Conservation (phyloP, 2,329 filamentous ascomycete genomes). For the Juglanconis sp. region DNA sequence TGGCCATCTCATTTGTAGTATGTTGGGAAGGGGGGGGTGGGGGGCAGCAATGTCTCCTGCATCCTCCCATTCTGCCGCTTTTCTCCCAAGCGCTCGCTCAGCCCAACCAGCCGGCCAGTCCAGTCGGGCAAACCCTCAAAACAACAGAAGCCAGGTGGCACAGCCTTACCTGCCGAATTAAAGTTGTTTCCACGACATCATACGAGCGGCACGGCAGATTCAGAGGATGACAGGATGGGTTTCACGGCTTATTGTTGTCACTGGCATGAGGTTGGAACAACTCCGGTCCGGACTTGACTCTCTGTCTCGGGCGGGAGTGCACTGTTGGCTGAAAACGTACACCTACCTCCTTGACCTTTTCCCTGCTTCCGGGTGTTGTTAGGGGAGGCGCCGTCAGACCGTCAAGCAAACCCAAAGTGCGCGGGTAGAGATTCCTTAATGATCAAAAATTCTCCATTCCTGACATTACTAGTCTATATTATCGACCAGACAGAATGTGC, state of each 20-base stretch:
- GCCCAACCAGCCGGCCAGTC: not conserved
- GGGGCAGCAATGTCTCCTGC: no score
- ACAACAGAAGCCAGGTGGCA: not conserved
- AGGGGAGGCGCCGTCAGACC: not conserved
- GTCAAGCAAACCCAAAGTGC: not conserved
- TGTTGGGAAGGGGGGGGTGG: no score
- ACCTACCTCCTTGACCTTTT: no score
- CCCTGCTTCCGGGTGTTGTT: no score
- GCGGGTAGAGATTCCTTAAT: not conserved
- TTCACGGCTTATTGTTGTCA: no score
- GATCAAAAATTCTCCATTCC: conserved; percentile 4
- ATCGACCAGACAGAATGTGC: conserved; percentile 5
- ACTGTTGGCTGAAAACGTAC: no score
- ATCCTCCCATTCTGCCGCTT: not conserved
- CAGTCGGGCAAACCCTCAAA: not conserved
- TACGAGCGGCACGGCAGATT: not conserved
- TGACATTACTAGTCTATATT: conserved; percentile 15
- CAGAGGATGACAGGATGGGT: no score
- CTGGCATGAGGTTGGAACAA: no score
- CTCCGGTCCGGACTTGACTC: no score
- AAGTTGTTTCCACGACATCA: not conserved
- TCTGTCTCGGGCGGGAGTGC: no score
- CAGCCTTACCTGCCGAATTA: not conserved
- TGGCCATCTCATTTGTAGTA: no score
- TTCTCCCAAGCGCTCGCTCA: not conserved